Evolutionary conservation across 1,284 basidiomycete genomes (phyloP).

Genomic region (Cryptococcus amylolentus): DNA sequence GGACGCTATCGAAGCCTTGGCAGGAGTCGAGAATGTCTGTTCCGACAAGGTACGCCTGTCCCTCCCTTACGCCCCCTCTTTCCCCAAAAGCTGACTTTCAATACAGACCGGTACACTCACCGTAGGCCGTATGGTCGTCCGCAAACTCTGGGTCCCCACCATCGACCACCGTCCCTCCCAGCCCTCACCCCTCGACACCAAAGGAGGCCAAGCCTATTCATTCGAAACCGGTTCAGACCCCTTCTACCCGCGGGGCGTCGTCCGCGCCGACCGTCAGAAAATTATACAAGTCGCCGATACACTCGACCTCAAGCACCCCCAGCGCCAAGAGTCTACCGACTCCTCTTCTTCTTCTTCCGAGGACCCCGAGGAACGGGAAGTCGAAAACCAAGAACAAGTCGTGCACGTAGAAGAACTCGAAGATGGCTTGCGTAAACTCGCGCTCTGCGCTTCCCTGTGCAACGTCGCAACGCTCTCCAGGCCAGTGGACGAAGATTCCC

Average conservation of each 20-base stretch:
- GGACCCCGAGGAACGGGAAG: constrained; percentile 27
- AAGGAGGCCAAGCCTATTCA: constrained; percentile 45
- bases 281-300: constrained; percentile 17
- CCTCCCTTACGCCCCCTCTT: neutral
- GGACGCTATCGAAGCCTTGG: constrained; percentile 59
- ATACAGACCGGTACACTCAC: constrained; percentile 60
- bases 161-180: constrained; percentile 26
- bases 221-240: constrained; percentile 50
- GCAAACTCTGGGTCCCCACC: constrained; percentile 58
- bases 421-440: constrained; percentile 44
- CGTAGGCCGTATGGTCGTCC: constrained; percentile 56
- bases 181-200: constrained; percentile 28
- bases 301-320: constrained; percentile 22
- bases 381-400: constrained; percentile 30
- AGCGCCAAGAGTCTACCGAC: constrained; percentile 3
- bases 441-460: constrained; percentile 52
- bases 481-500: constrained; percentile 48
- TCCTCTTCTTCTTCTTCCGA: constrained; percentile 13
- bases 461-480: constrained; percentile 53
- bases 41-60: constrained; percentile 54
- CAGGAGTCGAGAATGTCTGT: constrained; percentile 61
- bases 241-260: constrained; percentile 50
- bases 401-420: constrained; percentile 39
- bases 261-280: constrained; percentile 23
- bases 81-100: neutral